phyloP scores from a whole-genome alignment of 331 rosid genomes.

The Rhamnella rubrinervis region DNA sequence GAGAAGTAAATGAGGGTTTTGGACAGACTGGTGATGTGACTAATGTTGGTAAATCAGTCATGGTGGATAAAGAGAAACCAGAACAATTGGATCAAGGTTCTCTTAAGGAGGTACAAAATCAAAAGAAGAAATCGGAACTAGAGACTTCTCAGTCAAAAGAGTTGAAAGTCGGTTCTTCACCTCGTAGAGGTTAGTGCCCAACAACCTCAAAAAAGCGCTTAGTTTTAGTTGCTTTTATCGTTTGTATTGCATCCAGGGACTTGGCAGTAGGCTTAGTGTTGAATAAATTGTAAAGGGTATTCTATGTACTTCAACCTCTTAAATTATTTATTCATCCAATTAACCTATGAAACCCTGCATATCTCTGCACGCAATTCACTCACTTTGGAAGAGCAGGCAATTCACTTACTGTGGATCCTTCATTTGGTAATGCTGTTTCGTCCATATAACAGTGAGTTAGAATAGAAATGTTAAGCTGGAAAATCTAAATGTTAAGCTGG shows the following conservation, averaged over 20 bases:
- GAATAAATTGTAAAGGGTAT: neutral
- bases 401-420: too few relatives aligned
- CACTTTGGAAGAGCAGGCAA: too few relatives aligned
- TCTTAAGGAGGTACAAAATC: constrained; percentile 26
- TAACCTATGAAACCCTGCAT: too few relatives aligned
- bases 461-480: too few relatives aligned
- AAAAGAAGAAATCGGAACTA: constrained; percentile 12
- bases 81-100: constrained; percentile 31
- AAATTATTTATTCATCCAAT: too few relatives aligned
- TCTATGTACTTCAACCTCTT: too few relatives aligned
- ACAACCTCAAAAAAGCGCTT: constrained; percentile 1
- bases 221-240: constrained; percentile 20
- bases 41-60: constrained; percentile 21
- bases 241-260: constrained; percentile 10
- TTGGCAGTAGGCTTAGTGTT: constrained; percentile 2
- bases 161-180: constrained; percentile 36
- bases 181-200: constrained; percentile 48
- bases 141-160: constrained; percentile 33
- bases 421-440: too few relatives aligned
- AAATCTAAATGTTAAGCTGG: too few relatives aligned
- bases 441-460: too few relatives aligned
- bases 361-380: too few relatives aligned
- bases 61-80: constrained; percentile 8
- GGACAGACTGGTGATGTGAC: constrained; percentile 25
- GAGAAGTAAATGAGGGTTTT: constrained; percentile 26